Evolutionary conservation across 495 filamentous ascomycete species (phyloP).

Genomic region (Penicillium subrubescens): DNA sequence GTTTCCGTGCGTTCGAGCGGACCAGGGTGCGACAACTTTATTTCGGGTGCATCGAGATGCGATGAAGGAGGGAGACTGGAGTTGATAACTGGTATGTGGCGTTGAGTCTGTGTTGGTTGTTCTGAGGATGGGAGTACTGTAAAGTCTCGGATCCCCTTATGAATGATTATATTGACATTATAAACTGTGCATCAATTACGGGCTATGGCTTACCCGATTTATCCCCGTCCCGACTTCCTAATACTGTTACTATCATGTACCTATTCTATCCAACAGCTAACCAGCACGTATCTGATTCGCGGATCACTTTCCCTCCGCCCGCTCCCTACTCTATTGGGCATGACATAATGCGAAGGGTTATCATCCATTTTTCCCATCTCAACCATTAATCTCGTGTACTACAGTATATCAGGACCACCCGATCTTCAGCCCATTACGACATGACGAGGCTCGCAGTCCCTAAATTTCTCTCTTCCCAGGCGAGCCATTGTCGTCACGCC

Average conservation of each 20-base stretch:
- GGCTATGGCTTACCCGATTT: no score
- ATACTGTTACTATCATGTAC: neutral
- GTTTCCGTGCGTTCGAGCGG: slow-evolving; percentile 18
- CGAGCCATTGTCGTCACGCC: neutral
- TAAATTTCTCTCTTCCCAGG: neutral
- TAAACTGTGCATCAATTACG: no score
- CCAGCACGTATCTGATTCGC: neutral
- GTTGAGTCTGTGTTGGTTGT: neutral
- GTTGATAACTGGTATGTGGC: neutral
- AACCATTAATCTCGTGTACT: neutral
- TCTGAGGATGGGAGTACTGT: neutral
- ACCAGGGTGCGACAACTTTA: slow-evolving; percentile 36
- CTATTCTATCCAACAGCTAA: neutral
- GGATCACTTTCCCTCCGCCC: neutral
- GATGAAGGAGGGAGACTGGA: neutral
- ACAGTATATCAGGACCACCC: neutral
- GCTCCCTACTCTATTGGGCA: neutral
- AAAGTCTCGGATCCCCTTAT: neutral
- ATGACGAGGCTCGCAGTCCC: neutral
- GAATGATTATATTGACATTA: no score
- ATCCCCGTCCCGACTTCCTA: no score
- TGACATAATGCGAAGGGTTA: neutral
- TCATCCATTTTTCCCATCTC: neutral
- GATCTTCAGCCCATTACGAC: neutral
- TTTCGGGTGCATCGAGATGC: slow-evolving; percentile 9